These are phyloP conservation scores for Cladobotryum protrusum DNA, from an alignment of 2,329 filamentous ascomycete species.

Conservation along the genomic window DNA sequence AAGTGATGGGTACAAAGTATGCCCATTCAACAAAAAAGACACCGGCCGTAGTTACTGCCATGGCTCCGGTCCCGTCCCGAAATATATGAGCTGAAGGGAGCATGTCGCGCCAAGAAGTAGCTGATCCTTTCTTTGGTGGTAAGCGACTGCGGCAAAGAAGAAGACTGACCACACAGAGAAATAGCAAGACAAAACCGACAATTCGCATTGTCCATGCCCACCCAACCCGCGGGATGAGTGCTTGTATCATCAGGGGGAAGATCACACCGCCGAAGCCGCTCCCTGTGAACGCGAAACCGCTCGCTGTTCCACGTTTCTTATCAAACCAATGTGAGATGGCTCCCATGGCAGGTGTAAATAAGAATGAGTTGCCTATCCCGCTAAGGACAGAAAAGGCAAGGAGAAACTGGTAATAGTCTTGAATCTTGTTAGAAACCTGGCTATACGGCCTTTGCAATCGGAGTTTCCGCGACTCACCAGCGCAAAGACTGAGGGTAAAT, in stretches of 20 bases:
- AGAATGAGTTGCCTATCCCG: conserved; percentile 65
- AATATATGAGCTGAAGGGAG: conserved; percentile 23
- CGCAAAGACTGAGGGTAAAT: background rate
- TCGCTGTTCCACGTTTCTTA: conserved; percentile 65
- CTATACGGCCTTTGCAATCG: too few species aligned
- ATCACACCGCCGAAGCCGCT: conserved; percentile 63
- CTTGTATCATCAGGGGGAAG: conserved; percentile 47
- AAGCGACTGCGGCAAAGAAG: conserved; percentile 48
- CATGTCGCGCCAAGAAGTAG: background rate
- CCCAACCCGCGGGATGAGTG: conserved; percentile 41
- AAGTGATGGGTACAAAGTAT: conserved; percentile 68
- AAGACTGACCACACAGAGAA: conserved; percentile 40
- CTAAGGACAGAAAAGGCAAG: conserved; percentile 68
- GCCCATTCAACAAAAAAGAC: conserved; percentile 58
- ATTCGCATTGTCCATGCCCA: conserved; percentile 46
- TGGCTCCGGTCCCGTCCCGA: conserved; percentile 1
- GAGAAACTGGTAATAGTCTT: conserved; percentile 70
- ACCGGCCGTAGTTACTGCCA: background rate
- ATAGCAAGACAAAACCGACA: conserved; percentile 44
- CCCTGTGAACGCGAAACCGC: conserved; percentile 72
- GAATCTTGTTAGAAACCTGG: background rate
- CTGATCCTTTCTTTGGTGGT: conserved; percentile 24
- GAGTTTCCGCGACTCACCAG: background rate
- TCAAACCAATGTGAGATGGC: conserved; percentile 61
- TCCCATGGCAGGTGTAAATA: conserved; percentile 72